A percentile compares a stretch with the other conserved stretches of the same genome.
Conservation (phyloP, 306 rosid species). For the Cucurbita moschata region DNA sequence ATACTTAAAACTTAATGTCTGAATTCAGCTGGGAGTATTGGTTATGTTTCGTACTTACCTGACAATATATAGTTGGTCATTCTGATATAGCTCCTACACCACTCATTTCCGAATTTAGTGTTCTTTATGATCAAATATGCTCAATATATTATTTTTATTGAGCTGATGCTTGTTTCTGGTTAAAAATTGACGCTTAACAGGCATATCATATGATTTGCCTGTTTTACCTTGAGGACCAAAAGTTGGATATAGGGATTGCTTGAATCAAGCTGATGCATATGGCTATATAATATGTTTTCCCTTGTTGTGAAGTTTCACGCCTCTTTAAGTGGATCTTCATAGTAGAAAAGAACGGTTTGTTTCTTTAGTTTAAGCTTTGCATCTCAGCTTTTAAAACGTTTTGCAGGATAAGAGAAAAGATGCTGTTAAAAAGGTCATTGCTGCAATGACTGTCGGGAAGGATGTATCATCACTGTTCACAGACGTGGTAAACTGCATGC, state of each 20-base stretch:
- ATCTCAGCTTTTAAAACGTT: constrained; percentile 2
- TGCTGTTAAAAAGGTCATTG: constrained; percentile 98
- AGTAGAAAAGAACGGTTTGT: neutral
- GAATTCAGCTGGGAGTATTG: neutral
- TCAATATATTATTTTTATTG: neutral
- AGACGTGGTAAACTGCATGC: constrained; percentile 97
- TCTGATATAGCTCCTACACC: neutral
- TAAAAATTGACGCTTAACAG: neutral
- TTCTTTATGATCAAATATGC: neutral
- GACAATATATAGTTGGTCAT: neutral
- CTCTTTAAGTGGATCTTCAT: neutral
- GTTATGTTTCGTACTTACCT: neutral
- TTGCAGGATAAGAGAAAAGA: constrained; percentile 92
- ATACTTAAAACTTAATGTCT: neutral
- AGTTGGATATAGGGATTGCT: neutral
- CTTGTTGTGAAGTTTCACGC: neutral
- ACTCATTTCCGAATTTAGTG: neutral
- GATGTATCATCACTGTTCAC: constrained; percentile 95
- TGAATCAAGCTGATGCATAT: neutral
- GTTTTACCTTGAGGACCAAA: neutral
- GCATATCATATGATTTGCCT: neutral
- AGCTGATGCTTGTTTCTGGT: neutral
- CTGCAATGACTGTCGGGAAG: constrained; percentile 99
- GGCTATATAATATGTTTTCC: neutral
- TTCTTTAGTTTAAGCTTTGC: neutral